phyloP scores from a whole-genome alignment of 805 yeast genomes.

The Cyberlindnera maclurae region DNA sequence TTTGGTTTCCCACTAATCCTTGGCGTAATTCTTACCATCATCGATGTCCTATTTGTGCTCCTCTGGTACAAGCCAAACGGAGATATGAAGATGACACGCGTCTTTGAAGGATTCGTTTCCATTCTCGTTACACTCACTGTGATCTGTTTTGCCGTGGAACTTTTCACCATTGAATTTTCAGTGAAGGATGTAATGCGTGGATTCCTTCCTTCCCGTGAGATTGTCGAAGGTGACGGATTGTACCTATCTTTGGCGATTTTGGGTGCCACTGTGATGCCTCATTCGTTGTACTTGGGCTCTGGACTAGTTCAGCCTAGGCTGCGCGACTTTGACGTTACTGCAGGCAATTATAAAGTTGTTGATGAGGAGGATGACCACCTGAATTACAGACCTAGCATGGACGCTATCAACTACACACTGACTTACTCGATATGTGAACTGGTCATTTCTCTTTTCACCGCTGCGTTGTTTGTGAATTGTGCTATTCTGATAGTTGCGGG shows the following conservation, averaged over 20 bases:
- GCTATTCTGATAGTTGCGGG: slow-evolving; percentile 89
- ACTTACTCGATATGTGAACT: slow-evolving; percentile 77
- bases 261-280: slow-evolving; percentile 97
- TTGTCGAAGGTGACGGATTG: slow-evolving; percentile 58
- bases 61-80: slow-evolving; percentile 86
- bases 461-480: slow-evolving; percentile 85
- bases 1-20: slow-evolving; percentile 70
- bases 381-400: slow-evolving; percentile 68
- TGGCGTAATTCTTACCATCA: slow-evolving; percentile 79
- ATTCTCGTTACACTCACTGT: slow-evolving; percentile 75
- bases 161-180: slow-evolving; percentile 55
- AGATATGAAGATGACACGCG: slow-evolving; percentile 65
- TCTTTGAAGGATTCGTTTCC: slow-evolving; percentile 79
- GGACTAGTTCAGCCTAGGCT: slow-evolving; percentile 84
- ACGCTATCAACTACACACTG: slow-evolving; percentile 78
- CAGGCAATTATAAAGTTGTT: slow-evolving; percentile 48
- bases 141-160: slow-evolving; percentile 73
- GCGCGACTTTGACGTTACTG: slow-evolving; percentile 64
- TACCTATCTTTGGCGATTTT: slow-evolving; percentile 77
- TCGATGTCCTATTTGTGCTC: slow-evolving; percentile 80
- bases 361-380: slow-evolving; percentile 27
- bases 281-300: slow-evolving; percentile 78
- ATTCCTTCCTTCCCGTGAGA: slow-evolving; percentile 45
- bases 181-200: slow-evolving; percentile 64
- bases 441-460: slow-evolving; percentile 75